These are phyloP conservation scores for Bruguiera sexangula DNA, from an alignment of 345 rosid species.

Conservation along the genomic window DNA sequence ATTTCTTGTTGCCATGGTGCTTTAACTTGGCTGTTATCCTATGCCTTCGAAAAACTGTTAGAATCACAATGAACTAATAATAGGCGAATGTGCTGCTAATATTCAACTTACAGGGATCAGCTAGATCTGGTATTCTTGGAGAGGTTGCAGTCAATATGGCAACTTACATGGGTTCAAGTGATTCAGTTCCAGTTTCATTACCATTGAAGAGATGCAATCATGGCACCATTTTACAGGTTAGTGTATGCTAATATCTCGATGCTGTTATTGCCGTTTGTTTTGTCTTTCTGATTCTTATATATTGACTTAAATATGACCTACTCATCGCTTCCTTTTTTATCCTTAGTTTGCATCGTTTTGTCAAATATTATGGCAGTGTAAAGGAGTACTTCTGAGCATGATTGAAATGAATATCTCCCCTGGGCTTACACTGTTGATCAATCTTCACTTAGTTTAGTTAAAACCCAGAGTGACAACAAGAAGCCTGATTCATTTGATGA, in stretches of 20 bases:
- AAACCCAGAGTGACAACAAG: background rate
- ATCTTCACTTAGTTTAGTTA: too few species aligned
- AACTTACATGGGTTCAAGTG: constrained; percentile 35
- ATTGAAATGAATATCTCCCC: too few species aligned
- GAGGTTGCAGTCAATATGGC: constrained; percentile 46
- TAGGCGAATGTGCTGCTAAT: background rate
- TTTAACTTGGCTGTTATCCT: background rate
- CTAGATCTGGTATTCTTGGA: constrained; percentile 57
- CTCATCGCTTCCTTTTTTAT: too few species aligned
- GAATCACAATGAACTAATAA: too few species aligned
- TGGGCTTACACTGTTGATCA: too few species aligned
- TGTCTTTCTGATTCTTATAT: background rate
- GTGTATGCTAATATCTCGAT: constrained; percentile 8
- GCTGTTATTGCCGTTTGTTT: background rate
- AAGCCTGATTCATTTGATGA: background rate
- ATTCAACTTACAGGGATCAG: constrained; percentile 40
- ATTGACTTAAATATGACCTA: background rate
- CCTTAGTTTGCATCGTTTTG: too few species aligned
- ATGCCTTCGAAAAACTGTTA: background rate
- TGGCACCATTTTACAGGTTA: constrained; percentile 52
- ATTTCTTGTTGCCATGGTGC: constrained; percentile 46
- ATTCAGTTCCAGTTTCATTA: constrained; percentile 37
- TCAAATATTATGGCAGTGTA: too few species aligned
- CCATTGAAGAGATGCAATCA: constrained; percentile 50
- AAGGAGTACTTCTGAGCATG: too few species aligned